These are phyloP conservation scores for Teunomyces funiuensis DNA, from an alignment of 805 yeast genomes.

Conservation along the genomic window DNA sequence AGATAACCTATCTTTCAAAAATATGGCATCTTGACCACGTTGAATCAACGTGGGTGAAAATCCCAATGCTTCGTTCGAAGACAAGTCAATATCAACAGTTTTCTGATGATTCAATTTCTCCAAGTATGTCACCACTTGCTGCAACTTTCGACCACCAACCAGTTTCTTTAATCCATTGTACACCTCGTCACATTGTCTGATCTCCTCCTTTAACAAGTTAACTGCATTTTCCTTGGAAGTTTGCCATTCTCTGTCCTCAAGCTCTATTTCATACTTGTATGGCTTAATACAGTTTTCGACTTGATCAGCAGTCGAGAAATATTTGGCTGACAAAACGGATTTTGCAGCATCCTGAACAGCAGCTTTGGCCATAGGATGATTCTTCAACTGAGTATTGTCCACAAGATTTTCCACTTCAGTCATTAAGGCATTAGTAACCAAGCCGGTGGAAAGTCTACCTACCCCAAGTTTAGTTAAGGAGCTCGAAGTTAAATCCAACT, in stretches of 20 bases:
- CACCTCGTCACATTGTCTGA: constrained; percentile 73
- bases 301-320: constrained; percentile 92
- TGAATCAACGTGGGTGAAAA: constrained; percentile 74
- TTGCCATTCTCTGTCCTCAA: constrained; percentile 94
- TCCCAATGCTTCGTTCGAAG: constrained; percentile 73
- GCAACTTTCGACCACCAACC: constrained; percentile 81
- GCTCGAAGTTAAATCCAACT: constrained; percentile 80
- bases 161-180: constrained; percentile 58
- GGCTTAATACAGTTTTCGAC: constrained; percentile 98
- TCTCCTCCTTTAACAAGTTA: constrained; percentile 74
- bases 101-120: constrained; percentile 46
- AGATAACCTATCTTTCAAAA: constrained; percentile 69
- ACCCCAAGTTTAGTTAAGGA: constrained; percentile 89
- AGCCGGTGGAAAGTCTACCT: constrained; percentile 82
- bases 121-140: constrained; percentile 77
- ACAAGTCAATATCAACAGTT: constrained; percentile 31
- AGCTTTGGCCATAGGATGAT: constrained; percentile 82
- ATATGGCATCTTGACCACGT: constrained; percentile 82
- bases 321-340: constrained; percentile 73
- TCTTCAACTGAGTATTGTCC: constrained; percentile 69
- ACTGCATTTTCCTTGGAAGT: constrained; percentile 77
- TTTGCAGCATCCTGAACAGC: constrained; percentile 84
- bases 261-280: constrained; percentile 93
- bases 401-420: constrained; percentile 76
- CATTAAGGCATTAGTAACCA: constrained; percentile 77